A percentile compares a stretch with the other conserved stretches of the same genome.
Evolutionary conservation across 148 eudicot species (phyloP).

Genomic region (Chenopodium formosanum): DNA sequence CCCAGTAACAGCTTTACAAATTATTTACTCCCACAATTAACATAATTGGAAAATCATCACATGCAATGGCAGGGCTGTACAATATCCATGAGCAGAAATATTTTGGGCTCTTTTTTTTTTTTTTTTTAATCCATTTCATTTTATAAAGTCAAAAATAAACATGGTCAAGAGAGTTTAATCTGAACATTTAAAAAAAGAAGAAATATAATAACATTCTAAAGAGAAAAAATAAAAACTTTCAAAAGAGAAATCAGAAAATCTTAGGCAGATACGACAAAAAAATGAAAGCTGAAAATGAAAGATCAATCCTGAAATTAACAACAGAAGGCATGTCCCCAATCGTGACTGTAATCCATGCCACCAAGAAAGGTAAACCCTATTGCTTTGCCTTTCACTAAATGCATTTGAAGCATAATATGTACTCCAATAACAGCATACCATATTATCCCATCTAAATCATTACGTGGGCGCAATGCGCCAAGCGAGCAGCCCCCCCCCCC

Average conservation of each 20-base stretch:
- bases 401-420: too few species aligned
- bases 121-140: neutral
- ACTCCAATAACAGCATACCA: too few species aligned
- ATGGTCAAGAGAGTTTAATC: neutral
- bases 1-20: neutral
- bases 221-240: neutral
- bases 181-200: neutral
- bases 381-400: too few species aligned
- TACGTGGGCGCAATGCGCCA: too few species aligned
- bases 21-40: neutral
- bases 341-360: too few species aligned
- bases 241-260: neutral
- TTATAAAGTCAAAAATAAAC: neutral
- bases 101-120: neutral
- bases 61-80: neutral
- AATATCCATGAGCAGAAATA: neutral
- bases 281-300: neutral
- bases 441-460: too few species aligned
- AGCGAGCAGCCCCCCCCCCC: too few species aligned
- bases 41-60: neutral
- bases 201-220: neutral
- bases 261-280: too few species aligned
- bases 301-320: neutral
- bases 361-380: too few species aligned
- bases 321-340: too few species aligned